Evolutionary conservation across 805 yeast species (phyloP).

Genomic region (Clavispora phyllophila): DNA sequence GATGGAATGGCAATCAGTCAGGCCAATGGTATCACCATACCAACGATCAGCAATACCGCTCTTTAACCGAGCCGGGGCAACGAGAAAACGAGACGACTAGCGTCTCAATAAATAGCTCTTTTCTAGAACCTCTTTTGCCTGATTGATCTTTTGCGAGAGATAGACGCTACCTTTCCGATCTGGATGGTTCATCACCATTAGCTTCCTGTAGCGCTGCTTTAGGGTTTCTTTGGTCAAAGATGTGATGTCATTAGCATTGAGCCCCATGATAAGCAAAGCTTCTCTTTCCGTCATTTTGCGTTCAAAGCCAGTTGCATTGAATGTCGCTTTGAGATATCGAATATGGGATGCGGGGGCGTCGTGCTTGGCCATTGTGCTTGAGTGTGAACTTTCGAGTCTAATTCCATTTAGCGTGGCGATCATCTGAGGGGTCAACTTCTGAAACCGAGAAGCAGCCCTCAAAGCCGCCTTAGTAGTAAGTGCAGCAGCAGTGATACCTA

Average conservation of each 20-base stretch:
- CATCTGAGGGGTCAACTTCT: slow-evolving; percentile 16
- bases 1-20: not conserved
- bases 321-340: slow-evolving; percentile 15
- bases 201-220: slow-evolving; percentile 31
- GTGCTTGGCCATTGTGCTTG: slow-evolving; percentile 7
- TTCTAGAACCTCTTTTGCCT: slow-evolving; percentile 39
- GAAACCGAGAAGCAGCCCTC: slow-evolving; percentile 9
- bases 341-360: slow-evolving; percentile 13
- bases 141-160: slow-evolving; percentile 37
- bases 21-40: slow-evolving; percentile 1
- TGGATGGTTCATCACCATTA: slow-evolving; percentile 40
- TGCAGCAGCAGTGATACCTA: slow-evolving; percentile 15
- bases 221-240: slow-evolving; percentile 21
- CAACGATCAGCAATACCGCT: no score
- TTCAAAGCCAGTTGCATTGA: slow-evolving; percentile 25
- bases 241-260: slow-evolving; percentile 35
- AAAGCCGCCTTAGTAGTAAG: slow-evolving; percentile 12
- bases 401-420: slow-evolving; percentile 16
- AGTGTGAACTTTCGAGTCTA: slow-evolving; percentile 8
- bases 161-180: slow-evolving; percentile 38
- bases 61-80: no score
- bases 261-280: slow-evolving; percentile 37
- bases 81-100: no score
- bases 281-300: slow-evolving; percentile 40
- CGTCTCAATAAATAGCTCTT: slow-evolving; percentile 31